Percentiles rank a stretch among this genome's conserved stretches.
phyloP scores from a whole-genome alignment of 768 basidiomycete species.

The Kwoniella mangroviensis region DNA sequence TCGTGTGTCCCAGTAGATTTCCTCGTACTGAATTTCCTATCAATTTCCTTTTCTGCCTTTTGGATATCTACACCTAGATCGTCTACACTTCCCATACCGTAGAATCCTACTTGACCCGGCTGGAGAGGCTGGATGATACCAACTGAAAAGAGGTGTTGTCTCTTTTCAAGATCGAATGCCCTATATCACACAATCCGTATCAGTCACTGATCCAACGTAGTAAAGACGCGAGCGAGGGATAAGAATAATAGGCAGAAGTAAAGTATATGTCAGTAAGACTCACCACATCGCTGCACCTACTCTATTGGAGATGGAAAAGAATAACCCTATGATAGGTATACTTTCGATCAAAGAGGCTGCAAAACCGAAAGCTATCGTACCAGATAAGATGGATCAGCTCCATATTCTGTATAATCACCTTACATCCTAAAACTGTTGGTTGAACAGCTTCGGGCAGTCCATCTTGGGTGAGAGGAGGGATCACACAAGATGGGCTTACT shows the following conservation, averaged over 20 bases:
- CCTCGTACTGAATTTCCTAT: slow-evolving; percentile 35
- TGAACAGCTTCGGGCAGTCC: too few relatives aligned
- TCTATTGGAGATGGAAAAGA: slow-evolving; percentile 83
- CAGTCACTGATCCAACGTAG: neutral
- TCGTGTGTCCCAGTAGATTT: neutral
- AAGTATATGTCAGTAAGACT: slow-evolving; percentile 7
- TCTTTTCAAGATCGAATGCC: slow-evolving; percentile 60
- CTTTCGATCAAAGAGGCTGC: slow-evolving; percentile 78
- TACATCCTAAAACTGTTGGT: too few relatives aligned
- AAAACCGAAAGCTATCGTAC: slow-evolving; percentile 76
- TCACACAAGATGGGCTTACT: slow-evolving; percentile 18
- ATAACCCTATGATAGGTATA: slow-evolving; percentile 77
- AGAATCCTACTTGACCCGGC: slow-evolving; percentile 47
- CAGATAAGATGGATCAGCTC: too few relatives aligned
- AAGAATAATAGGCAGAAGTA: too few relatives aligned
- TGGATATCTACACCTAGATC: slow-evolving; percentile 45
- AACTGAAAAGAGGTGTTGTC: slow-evolving; percentile 59
- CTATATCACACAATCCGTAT: slow-evolving; percentile 9
- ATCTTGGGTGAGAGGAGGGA: too few relatives aligned
- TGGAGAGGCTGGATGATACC: slow-evolving; percentile 56
- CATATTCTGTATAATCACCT: too few relatives aligned
- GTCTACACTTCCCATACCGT: slow-evolving; percentile 39
- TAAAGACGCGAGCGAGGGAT: too few relatives aligned
- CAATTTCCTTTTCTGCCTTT: slow-evolving; percentile 44
- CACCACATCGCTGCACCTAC: slow-evolving; percentile 90